Conservation (phyloP, 306 rosid genomes). For the Biancaea sappan region DNA sequence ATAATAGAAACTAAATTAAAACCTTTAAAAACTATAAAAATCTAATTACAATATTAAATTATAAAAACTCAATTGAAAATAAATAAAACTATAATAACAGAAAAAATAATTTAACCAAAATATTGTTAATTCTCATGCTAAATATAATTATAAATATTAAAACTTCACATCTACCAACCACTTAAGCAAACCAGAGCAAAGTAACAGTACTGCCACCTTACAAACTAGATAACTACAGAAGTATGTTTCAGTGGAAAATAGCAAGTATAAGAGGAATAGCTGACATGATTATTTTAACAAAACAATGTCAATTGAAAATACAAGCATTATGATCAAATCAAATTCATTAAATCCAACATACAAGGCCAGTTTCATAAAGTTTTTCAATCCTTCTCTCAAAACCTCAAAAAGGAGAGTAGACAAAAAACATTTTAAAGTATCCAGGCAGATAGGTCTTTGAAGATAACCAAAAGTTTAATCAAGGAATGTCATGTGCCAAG, state of each 20-base stretch:
- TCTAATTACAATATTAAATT: no score
- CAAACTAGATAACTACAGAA: background rate
- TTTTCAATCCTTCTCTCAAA: background rate
- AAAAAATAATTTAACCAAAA: no score
- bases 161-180: no score
- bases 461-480: background rate
- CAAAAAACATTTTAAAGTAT: background rate
- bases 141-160: no score
- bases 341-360: background rate
- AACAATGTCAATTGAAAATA: background rate
- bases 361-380: background rate
- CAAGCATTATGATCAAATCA: background rate
- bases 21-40: no score
- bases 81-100: no score
- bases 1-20: no score
- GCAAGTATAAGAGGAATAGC: background rate
- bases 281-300: background rate
- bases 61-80: no score
- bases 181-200: conserved; percentile 87
- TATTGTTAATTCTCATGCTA: no score
- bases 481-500: background rate
- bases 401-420: background rate
- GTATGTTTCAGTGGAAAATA: conserved; percentile 15
- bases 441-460: background rate
- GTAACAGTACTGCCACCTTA: conserved; percentile 75